Evolutionary conservation across 169 alveolate genomes (phyloP), one percentile per base, ranked within the genome.

Genomic region (Plasmodium vivax): DNA sequence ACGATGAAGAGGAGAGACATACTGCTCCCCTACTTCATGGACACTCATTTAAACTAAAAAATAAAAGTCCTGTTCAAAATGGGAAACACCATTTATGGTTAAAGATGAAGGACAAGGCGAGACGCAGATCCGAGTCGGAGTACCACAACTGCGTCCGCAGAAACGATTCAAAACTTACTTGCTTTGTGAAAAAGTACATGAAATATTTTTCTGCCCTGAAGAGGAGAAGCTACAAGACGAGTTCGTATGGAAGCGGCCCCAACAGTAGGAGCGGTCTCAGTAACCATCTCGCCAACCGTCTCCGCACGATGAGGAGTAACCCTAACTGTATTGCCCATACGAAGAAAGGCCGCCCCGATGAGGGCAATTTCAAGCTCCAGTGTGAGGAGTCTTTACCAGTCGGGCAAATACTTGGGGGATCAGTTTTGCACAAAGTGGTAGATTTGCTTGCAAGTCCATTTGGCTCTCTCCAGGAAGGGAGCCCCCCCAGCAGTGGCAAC

Each of bases 151-250:
- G 79, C 45, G 62, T 87, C 8, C n/a, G 71, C 16, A 87, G 41
- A 10, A 36, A 75, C 23, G 19, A 79, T 10, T 75, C 43, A 14
- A 87, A 77, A 87, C 43, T 87, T 34, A 54, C 81, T 54, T 87
- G 93, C 81, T 19, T 41, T 45, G 62, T 77, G 45, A 87, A 79
- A 75, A 87, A 77, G 81, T 87, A 87, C 45, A 58, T 87, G 32
- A 77, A 75, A 75, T 87, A 47, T 87, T 87, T 71, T 87, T 87
- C 51, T 16, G 41, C 75, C 68, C 81, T 87, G 71, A 87, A 77
- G 41, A 41, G 32, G 30, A 75, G 47, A 54, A 75, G 73, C 47
- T 87, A 87, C 45, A 38, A 77, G 56, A 56, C 43, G 10, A 87
- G 58, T 51, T 79, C 79, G 5, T 87, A 47, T 27, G 27, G 36